Percentiles rank a stretch among this genome's conserved stretches.
These are phyloP conservation scores for Fragaria iinumae DNA, from an alignment of 306 rosid genomes.

Conservation along the genomic window DNA sequence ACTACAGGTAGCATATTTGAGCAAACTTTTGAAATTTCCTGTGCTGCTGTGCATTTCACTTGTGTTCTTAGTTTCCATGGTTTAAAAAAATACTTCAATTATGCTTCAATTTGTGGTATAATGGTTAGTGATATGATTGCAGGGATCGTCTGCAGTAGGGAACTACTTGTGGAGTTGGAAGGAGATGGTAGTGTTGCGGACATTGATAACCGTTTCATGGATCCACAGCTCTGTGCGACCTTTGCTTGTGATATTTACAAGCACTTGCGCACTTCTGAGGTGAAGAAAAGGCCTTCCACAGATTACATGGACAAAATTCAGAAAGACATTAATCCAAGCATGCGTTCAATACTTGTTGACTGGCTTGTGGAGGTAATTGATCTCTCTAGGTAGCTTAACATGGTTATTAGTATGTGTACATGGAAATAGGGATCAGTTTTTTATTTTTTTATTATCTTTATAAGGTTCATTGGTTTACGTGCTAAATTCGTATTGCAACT, in stretches of 20 bases:
- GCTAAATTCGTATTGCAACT: constrained; percentile 24
- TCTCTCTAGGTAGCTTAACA: neutral
- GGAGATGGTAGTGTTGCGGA: constrained; percentile 49
- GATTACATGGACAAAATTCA: constrained; percentile 86
- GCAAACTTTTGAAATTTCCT: neutral
- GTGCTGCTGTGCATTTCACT: neutral
- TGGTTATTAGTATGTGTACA: neutral
- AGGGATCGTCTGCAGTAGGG: constrained; percentile 67
- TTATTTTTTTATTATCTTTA: neutral
- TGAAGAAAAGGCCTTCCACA: constrained; percentile 81
- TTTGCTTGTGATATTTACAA: constrained; percentile 95
- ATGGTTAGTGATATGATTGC: constrained; percentile 28
- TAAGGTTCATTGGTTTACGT: neutral
- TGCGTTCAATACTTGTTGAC: constrained; percentile 84
- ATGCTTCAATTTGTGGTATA: neutral
- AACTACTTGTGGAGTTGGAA: constrained; percentile 56
- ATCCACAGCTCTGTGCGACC: constrained; percentile 87
- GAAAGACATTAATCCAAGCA: constrained; percentile 78
- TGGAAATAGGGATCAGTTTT: neutral
- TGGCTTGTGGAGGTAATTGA: constrained; percentile 97
- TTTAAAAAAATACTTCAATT: neutral
- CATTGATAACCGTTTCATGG: constrained; percentile 62
- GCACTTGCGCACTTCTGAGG: constrained; percentile 90
- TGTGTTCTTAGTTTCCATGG: neutral
- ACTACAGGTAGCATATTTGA: constrained; percentile 41